Evolutionary conservation across 2,329 filamentous ascomycete genomes (phyloP), one percentile per base, ranked within the genome.

Genomic region (Ophiosphaerella herpotricha): DNA sequence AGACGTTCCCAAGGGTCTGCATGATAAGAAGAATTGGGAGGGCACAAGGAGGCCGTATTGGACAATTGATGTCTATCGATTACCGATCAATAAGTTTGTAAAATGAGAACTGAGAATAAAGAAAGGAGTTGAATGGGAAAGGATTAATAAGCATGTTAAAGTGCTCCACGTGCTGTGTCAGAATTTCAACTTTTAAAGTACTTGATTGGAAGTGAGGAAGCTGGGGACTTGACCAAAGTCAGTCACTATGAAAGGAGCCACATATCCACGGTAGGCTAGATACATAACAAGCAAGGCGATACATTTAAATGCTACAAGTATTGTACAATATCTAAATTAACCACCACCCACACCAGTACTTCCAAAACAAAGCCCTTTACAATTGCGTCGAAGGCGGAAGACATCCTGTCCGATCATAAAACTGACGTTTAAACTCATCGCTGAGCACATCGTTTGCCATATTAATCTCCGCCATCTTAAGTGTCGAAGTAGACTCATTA

Each of bases 1-100:
- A 39, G 57, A 64, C 13, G 68, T 73, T 6, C 68, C 68, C 0
- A 37, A 57, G 2, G 67, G 62, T 33, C 49, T 73, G 37, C 68
- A 71, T 29, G 68, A 68, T n/a, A 68, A 63, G 36, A 62, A 68
- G 38, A 58, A 72, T 42, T 73, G 69, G 68, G 61, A 67, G 18
- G 70, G 70, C 5, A 73, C 70, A 3, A 52, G 68, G 39, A 49
- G 69, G 39, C 69, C 70, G 2, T 72, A 73, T 53, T 73, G 68
- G 68, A 73, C 70, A 0, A 73, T 73, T 13, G 70, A 73, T 38
- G 49, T 73, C 0, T 73, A 73, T 39, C 52, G 68, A 21, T 50
- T 71, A 36, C 69, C 69, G 8, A 61, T 73, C 2, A 73, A 73
- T 43, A 73, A 64, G 2, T 73, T 72, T 43, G 55, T 71, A 23